phyloP scores from a whole-genome alignment of 306 rosid genomes.

The Hippophae gyantsensis region DNA sequence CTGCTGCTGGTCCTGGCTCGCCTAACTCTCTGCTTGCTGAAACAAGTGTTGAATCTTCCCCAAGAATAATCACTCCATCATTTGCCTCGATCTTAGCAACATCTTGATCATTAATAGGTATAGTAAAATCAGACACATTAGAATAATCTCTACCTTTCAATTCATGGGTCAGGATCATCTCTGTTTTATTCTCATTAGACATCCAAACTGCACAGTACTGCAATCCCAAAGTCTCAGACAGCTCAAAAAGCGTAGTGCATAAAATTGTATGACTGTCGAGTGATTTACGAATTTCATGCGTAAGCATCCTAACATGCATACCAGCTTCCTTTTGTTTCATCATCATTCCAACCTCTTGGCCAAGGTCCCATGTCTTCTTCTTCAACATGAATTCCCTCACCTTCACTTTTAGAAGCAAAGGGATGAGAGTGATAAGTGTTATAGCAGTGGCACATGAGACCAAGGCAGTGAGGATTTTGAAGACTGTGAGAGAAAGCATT shows the following conservation, averaged over 20 bases:
- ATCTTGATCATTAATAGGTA: constrained; percentile 65
- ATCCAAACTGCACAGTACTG: constrained; percentile 98
- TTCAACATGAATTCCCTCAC: constrained; percentile 94
- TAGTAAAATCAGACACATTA: constrained; percentile 30
- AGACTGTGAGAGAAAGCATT: constrained; percentile 88
- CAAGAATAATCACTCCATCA: constrained; percentile 51
- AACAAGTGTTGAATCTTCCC: constrained; percentile 64
- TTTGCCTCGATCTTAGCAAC: constrained; percentile 55
- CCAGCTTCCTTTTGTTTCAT: constrained; percentile 87
- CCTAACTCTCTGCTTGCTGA: constrained; percentile 52
- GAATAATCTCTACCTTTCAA: constrained; percentile 49
- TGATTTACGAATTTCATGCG: constrained; percentile 96
- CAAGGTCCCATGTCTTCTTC: constrained; percentile 99
- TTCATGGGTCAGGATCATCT: constrained; percentile 82
- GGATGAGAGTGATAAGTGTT: constrained; percentile 86
- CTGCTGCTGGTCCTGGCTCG: constrained; percentile 79
- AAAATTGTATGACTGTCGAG: constrained; percentile 80
- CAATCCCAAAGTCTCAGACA: constrained; percentile 82
- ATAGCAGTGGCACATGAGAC: constrained; percentile 98
- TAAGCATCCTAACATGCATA: constrained; percentile 91
- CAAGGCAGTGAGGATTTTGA: constrained; percentile 91
- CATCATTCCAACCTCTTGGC: constrained; percentile 79
- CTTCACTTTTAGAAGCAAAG: constrained; percentile 94
- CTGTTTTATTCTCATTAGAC: constrained; percentile 78
- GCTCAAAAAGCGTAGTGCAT: constrained; percentile 79